These are phyloP conservation scores for Monilinia polystroma DNA, from an alignment of 2,329 filamentous ascomycete species.

Conservation along the genomic window DNA sequence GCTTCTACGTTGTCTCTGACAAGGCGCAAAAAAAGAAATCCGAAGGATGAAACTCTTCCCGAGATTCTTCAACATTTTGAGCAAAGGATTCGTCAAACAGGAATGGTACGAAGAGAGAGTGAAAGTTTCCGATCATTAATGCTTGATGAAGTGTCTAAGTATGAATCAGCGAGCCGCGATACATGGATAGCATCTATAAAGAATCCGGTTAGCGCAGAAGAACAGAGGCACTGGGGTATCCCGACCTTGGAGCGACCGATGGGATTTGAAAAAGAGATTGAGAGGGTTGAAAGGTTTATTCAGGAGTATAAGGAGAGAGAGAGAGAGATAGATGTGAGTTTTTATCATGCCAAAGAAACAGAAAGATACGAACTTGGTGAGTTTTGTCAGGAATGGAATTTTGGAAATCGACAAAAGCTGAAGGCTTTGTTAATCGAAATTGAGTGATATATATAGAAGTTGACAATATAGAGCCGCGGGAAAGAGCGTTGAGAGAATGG, in stretches of 20 bases:
- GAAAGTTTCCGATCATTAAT: background rate
- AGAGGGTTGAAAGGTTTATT: background rate
- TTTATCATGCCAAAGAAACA: no score
- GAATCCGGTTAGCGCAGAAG: background rate
- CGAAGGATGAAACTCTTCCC: background rate
- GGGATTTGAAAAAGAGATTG: background rate
- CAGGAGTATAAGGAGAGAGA: background rate
- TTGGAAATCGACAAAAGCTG: no score
- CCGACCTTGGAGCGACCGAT: background rate
- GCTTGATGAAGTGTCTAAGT: background rate
- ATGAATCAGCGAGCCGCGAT: background rate
- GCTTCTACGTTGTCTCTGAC: background rate
- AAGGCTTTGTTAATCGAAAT: no score
- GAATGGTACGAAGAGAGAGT: background rate
- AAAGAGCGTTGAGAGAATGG: no score
- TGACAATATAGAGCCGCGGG: no score
- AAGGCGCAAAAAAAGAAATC: no score
- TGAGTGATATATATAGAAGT: no score
- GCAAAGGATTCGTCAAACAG: background rate
- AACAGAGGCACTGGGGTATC: background rate
- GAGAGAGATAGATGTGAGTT: no score
- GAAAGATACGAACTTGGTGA: no score
- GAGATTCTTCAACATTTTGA: constrained; percentile 1
- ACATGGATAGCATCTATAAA: background rate
- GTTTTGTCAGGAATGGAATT: no score